Conservation (phyloP, 2,329 filamentous ascomycete genomes). For the Claviceps maximensis region DNA sequence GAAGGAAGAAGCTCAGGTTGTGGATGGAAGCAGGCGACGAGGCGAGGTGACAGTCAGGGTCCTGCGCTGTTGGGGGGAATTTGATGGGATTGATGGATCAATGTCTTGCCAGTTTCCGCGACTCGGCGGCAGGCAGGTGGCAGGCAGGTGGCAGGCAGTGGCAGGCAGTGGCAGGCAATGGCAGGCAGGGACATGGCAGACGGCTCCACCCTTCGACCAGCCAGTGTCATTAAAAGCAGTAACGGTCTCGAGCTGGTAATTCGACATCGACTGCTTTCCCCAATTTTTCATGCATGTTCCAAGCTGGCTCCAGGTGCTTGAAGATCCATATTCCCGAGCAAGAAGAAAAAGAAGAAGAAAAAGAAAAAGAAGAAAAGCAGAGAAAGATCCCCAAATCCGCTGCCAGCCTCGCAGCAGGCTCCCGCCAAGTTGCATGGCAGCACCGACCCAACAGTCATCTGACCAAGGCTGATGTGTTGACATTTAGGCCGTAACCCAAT, state of each 20-base stretch:
- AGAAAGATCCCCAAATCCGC: too few species aligned
- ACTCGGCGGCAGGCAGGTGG: too few species aligned
- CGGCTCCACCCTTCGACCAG: background rate
- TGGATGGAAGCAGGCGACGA: background rate
- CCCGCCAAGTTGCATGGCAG: background rate
- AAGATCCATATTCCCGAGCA: too few species aligned
- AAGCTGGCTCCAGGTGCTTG: background rate
- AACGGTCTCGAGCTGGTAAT: too few species aligned
- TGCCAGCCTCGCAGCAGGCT: background rate
- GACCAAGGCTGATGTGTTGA: background rate
- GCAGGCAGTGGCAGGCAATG: background rate
- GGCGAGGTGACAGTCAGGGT: background rate
- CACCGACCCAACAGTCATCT: background rate
- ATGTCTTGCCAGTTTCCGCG: background rate
- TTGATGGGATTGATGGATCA: background rate
- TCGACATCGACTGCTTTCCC: background rate
- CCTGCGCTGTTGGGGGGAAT: background rate
- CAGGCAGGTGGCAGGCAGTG: background rate
- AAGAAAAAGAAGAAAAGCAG: too few species aligned
- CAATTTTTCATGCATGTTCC: background rate
- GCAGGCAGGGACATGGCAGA: background rate
- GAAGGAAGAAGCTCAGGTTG: background rate
- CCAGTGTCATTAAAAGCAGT: too few species aligned
- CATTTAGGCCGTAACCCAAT: constrained; percentile 3
- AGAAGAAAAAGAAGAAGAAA: too few species aligned